Percentiles rank a stretch among this genome's conserved stretches.
Conservation (phyloP, 1,284 basidiomycete genomes). For the Microbotryum silenes-acaulis region DNA sequence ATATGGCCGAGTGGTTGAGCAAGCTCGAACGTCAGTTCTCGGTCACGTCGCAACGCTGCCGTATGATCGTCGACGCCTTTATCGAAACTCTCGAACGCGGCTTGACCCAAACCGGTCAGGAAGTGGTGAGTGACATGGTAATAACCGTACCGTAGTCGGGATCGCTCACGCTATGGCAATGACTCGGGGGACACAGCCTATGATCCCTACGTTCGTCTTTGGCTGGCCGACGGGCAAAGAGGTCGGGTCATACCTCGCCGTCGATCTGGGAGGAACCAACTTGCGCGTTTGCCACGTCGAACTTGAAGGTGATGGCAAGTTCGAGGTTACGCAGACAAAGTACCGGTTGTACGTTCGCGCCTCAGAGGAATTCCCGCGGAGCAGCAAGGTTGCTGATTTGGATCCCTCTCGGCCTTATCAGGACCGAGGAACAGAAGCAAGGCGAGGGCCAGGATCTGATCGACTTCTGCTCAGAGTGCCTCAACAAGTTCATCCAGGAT, state of each 20-base stretch:
- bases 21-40: constrained; percentile 49
- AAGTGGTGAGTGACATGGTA: constrained; percentile 61
- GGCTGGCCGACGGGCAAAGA: constrained; percentile 91
- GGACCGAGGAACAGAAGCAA: constrained; percentile 93
- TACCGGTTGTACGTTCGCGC: constrained; percentile 59
- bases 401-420: neutral
- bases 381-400: too few species aligned
- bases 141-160: too few species aligned
- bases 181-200: constrained; percentile 35
- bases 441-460: constrained; percentile 90
- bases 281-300: constrained; percentile 94
- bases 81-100: constrained; percentile 84
- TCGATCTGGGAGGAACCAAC: constrained; percentile 96
- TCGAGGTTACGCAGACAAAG: constrained; percentile 96
- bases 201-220: constrained; percentile 87
- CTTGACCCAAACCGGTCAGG: constrained; percentile 70
- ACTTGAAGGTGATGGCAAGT: constrained; percentile 83
- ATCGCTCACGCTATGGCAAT: neutral
- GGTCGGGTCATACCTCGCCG: constrained; percentile 79
- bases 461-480: constrained; percentile 93
- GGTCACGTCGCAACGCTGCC: constrained; percentile 85
- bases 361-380: neutral
- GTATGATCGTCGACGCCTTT: constrained; percentile 93
- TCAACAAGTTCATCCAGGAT: constrained; percentile 80
- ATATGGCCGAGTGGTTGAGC: constrained; percentile 34